These are phyloP conservation scores for Tetrahymena elliotti DNA, from an alignment of 73 alveolate species.

Conservation along the genomic window DNA sequence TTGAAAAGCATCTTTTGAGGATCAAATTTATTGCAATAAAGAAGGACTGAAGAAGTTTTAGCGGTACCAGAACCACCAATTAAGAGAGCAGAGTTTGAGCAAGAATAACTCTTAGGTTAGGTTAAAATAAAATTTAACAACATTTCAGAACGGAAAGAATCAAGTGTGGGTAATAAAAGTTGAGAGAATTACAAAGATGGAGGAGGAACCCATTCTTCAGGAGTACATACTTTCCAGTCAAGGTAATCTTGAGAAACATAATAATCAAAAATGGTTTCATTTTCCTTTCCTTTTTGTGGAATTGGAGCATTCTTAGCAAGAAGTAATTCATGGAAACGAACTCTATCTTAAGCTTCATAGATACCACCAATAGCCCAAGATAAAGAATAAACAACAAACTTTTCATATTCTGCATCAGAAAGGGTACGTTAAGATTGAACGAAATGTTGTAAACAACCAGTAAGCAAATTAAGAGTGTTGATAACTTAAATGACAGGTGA, in stretches of 20 bases:
- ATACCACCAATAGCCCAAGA: conserved; percentile 99
- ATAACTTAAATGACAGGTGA: conserved; percentile 58
- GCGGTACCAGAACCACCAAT: conserved; percentile 99
- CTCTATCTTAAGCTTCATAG: conserved; percentile 97
- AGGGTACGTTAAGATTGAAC: conserved; percentile 66
- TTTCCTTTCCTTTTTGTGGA: conserved; percentile 82
- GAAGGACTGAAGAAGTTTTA: conserved; percentile 97
- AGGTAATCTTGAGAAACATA: conserved; percentile 84
- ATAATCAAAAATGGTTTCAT: conserved; percentile 90
- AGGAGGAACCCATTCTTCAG: conserved; percentile 81
- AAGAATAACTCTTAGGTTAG: conserved; percentile 71
- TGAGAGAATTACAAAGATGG: conserved; percentile 93
- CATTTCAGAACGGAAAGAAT: conserved; percentile 98
- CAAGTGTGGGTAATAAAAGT: conserved; percentile 98
- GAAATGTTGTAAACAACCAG: conserved; percentile 60
- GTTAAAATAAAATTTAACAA: conserved; percentile 81
- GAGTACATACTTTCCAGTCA: conserved; percentile 56
- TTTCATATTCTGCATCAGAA: conserved; percentile 72
- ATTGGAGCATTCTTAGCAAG: conserved; percentile 87
- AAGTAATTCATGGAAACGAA: conserved; percentile 85
- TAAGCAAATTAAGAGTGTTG: conserved; percentile 58
- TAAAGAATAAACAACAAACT: conserved; percentile 74
- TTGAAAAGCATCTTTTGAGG: conserved; percentile 89
- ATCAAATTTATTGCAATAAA: conserved; percentile 78
- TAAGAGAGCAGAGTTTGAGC: conserved; percentile 15